phyloP scores from a whole-genome alignment of 2,329 filamentous ascomycete genomes.

The Metarhizium anisopliae region DNA sequence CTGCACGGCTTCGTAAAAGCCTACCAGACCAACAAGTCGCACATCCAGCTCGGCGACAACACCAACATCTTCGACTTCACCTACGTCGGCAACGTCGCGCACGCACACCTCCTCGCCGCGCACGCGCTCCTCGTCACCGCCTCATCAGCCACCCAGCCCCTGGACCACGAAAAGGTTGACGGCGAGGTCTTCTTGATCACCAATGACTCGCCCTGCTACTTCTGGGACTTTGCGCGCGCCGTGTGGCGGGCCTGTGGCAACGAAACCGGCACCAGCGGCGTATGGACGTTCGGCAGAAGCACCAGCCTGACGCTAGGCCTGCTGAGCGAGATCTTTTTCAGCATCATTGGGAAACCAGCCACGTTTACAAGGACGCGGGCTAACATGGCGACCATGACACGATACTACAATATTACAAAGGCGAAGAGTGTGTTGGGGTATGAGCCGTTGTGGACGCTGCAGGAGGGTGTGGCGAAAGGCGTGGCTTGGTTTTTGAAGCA shows the following conservation, averaged over 20 bases:
- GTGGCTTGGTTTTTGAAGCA: conserved; percentile 47
- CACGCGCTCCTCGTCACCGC: conserved; percentile 57
- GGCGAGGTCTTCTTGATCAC: conserved; percentile 87
- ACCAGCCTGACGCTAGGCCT: conserved; percentile 43
- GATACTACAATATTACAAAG: conserved; percentile 72
- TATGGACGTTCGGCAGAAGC: conserved; percentile 45
- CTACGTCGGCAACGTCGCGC: conserved; percentile 55
- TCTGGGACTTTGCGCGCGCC: conserved; percentile 78
- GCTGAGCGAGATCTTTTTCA: conserved; percentile 42
- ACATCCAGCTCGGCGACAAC: conserved; percentile 70
- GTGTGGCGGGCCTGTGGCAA: conserved; percentile 61
- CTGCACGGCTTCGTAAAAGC: conserved; percentile 67
- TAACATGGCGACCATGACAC: conserved; percentile 62
- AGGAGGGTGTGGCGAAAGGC: conserved; percentile 51
- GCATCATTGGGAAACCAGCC: conserved; percentile 40
- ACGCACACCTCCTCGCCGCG: conserved; percentile 77
- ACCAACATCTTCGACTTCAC: conserved; percentile 56
- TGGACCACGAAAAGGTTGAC: conserved; percentile 65
- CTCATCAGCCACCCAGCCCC: conserved; percentile 48
- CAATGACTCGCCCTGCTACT: conserved; percentile 80
- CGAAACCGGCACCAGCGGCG: conserved; percentile 40
- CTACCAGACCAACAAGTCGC: conserved; percentile 58
- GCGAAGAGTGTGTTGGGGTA: conserved; percentile 64
- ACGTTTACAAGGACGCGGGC: conserved; percentile 53
- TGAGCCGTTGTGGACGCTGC: conserved; percentile 54